Base-by-base conservation (phyloP, 805 yeast species). In the Yarrowia sp. region DNA sequence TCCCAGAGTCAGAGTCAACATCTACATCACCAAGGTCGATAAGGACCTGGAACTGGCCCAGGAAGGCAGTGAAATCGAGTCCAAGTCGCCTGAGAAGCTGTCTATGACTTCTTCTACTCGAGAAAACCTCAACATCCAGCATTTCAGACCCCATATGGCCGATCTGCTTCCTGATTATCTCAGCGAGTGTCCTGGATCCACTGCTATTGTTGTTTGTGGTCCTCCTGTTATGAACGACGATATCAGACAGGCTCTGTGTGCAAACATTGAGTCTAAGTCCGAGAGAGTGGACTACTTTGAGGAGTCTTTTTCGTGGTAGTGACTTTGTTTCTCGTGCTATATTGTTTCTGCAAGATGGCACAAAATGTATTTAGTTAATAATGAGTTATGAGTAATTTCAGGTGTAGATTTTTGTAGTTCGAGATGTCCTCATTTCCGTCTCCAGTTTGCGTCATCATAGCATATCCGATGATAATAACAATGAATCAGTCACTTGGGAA, bases 231-330 rank as follows among this genome's bases (percentile, higher is more conserved):
- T 85, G 79, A 84, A 79, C 66, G 91, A 85, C 68, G 78, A 74
- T 2, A 65, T 84, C 22, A 78, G 93, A 68, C 69, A 74, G 38
- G 69, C 78, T 4, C 79, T 84, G 5, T 76, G 80, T 0, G 66
- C 73, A 9, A 72, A 77, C 44, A 70, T 85, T 24, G 72, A 72
- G 13, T 64, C 72, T 27, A 73, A 77, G 21, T 71, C 73, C 1
- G 75, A 78, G 53, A 75, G 86, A 59, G 78, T 88, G 18, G 90
- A 86, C 63, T 83, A 82, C 69, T 82, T 77, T 69, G 94, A 88
- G 69, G 90, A 87, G 70, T 74, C 85, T 44, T 90, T 86, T 73
- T 77, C 80, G 13, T 87, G 93, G 93, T 83, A 69, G 35, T 13
- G 3, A 44, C n/a, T n/a, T n/a, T n/a, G n/a, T n/a, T n/a, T n/a